Conservation (phyloP, 805 yeast species). For the Metschnikowia chrysomelidarum region DNA sequence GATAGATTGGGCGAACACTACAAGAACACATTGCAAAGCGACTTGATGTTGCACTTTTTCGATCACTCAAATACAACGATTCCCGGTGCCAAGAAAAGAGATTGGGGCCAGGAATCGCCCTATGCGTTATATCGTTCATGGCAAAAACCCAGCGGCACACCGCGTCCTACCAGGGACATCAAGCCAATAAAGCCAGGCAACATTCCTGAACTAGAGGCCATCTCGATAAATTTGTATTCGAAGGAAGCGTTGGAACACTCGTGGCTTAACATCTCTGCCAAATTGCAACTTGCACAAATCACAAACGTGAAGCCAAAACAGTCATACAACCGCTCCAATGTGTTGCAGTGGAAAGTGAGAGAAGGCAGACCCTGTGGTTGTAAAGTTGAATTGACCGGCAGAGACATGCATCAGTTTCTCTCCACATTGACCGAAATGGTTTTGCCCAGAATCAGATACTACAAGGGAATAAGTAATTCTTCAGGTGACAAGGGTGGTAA, state of each 20-base stretch:
- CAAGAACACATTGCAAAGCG: constrained; percentile 68
- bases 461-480: constrained; percentile 68
- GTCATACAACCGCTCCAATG: constrained; percentile 72
- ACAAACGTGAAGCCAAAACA: constrained; percentile 85
- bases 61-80: constrained; percentile 56
- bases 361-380: constrained; percentile 92
- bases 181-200: constrained; percentile 64
- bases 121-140: constrained; percentile 82
- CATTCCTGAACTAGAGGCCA: constrained; percentile 67
- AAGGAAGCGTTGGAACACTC: constrained; percentile 67
- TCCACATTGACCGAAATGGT: constrained; percentile 88
- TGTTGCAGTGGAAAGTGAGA: constrained; percentile 82
- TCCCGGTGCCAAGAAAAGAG: constrained; percentile 69
- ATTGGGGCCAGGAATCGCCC: constrained; percentile 87
- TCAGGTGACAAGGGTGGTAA: constrained; percentile 87
- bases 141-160: constrained; percentile 72
- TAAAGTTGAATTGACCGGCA: constrained; percentile 71
- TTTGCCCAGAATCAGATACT: constrained; percentile 88
- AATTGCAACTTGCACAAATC: constrained; percentile 82
- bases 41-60: constrained; percentile 74
- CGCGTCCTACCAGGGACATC: constrained; percentile 71
- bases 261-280: constrained; percentile 72
- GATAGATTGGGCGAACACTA: constrained; percentile 82
- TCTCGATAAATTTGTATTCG: constrained; percentile 75
- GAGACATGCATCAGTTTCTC: constrained; percentile 81